A percentile compares a stretch with the other conserved stretches of the same genome.
Evolutionary conservation across 805 yeast species (phyloP).

Genomic region (Zygosaccharomyces lentus): DNA sequence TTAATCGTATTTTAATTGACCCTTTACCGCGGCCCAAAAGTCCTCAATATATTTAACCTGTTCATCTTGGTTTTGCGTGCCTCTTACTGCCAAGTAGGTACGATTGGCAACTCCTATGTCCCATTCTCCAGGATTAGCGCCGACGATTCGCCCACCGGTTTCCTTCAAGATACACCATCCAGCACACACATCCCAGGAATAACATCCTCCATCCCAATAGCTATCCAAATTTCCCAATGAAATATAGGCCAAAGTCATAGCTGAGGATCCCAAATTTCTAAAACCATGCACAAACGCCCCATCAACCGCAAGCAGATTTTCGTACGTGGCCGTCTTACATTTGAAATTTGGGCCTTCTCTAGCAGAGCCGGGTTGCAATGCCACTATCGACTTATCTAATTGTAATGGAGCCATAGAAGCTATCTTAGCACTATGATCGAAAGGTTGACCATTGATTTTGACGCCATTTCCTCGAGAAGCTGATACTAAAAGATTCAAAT

Average conservation of each 20-base stretch:
- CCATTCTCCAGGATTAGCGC: constrained; percentile 50
- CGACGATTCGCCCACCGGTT: constrained; percentile 55
- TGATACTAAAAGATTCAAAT: constrained; percentile 46
- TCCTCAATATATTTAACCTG: constrained; percentile 45
- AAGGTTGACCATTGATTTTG: constrained; percentile 43
- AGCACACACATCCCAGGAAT: constrained; percentile 69
- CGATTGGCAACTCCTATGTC: constrained; percentile 49
- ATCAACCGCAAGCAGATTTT: constrained; percentile 79
- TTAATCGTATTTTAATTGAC: constrained; percentile 41
- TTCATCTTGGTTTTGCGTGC: constrained; percentile 36
- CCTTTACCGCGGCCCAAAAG: constrained; percentile 50
- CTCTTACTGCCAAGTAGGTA: constrained; percentile 52
- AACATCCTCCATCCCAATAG: constrained; percentile 69
- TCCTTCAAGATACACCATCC: constrained; percentile 61
- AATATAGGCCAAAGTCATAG: constrained; percentile 54
- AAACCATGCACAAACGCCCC: constrained; percentile 84
- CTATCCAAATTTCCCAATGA: constrained; percentile 58
- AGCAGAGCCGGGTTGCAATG: constrained; percentile 83
- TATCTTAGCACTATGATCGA: constrained; percentile 60
- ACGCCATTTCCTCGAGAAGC: constrained; percentile 56
- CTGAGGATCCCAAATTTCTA: constrained; percentile 61
- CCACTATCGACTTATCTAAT: constrained; percentile 80
- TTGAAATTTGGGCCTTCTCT: constrained; percentile 85
- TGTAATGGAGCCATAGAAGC: constrained; percentile 79
- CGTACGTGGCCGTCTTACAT: constrained; percentile 72